Evolutionary conservation across 768 basidiomycete genomes (phyloP).

Genomic region (Galerina marginata): DNA sequence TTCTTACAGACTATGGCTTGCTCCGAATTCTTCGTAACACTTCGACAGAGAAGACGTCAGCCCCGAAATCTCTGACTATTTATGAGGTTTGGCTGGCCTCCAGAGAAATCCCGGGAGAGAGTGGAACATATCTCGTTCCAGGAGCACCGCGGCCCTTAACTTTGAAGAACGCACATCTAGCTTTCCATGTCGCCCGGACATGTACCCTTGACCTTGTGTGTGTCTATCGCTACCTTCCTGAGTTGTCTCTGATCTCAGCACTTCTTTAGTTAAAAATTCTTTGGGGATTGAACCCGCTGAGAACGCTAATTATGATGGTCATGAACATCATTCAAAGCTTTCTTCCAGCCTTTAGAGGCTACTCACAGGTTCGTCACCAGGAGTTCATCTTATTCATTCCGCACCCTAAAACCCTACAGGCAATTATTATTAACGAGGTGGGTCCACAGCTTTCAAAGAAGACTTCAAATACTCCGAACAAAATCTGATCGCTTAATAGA

Average conservation of each 20-base stretch:
- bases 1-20: constrained; percentile 39
- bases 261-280: constrained; percentile 45
- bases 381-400: constrained; percentile 12
- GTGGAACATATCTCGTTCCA: too few relatives aligned
- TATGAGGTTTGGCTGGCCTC: constrained; percentile 69
- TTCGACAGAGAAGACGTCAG: constrained; percentile 21
- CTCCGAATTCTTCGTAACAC: too few relatives aligned
- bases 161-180: constrained; percentile 45
- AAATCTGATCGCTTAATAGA: constrained; percentile 42
- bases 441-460: constrained; percentile 27
- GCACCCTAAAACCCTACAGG: constrained; percentile 42
- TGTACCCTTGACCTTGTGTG: constrained; percentile 64
- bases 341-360: constrained; percentile 83
- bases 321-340: constrained; percentile 75
- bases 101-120: constrained; percentile 31
- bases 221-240: constrained; percentile 12
- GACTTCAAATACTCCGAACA: constrained; percentile 20
- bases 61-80: constrained; percentile 35
- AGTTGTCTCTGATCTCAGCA: too few relatives aligned
- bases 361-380: constrained; percentile 64
- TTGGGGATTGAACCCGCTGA: constrained; percentile 64
- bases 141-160: too few relatives aligned
- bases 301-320: constrained; percentile 70
- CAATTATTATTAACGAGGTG: constrained; percentile 85
- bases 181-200: constrained; percentile 55